Evolutionary conservation across 1,284 basidiomycete genomes (phyloP).

Genomic region (Hortiboletus rubellus): DNA sequence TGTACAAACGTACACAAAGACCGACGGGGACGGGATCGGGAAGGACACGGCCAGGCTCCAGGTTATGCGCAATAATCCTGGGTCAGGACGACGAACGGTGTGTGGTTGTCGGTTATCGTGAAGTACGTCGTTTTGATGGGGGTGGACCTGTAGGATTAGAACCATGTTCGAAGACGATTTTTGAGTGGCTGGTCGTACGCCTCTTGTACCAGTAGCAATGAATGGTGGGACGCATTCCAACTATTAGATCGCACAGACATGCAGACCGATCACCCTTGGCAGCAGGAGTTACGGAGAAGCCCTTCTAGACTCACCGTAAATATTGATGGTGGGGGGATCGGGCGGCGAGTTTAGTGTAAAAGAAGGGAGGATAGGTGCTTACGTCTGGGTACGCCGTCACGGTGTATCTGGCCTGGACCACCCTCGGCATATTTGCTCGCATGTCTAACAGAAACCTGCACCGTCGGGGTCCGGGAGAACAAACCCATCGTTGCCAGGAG

Average conservation of each 20-base stretch:
- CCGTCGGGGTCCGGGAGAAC: neutral
- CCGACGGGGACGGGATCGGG: neutral
- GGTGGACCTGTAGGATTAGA: neutral
- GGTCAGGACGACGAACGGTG: neutral
- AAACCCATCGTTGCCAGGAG: too few relatives aligned
- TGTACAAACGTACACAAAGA: slow-evolving; percentile 71
- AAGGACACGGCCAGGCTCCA: neutral
- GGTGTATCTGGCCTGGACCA: too few relatives aligned
- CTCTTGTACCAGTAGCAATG: too few relatives aligned
- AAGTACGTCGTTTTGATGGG: neutral
- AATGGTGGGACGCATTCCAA: neutral
- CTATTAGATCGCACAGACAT: neutral
- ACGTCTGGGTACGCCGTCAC: too few relatives aligned
- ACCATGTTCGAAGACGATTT: neutral
- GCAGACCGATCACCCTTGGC: neutral
- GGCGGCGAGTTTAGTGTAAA: neutral
- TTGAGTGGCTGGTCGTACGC: neutral
- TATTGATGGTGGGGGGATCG: neutral
- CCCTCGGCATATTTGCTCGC: neutral
- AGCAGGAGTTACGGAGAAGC: neutral
- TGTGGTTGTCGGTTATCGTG: neutral
- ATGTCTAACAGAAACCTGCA: neutral
- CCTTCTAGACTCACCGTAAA: neutral
- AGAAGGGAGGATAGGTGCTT: neutral
- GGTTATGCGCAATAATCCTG: neutral